Conservation (phyloP, 169 alveolate genomes). For the Prorocentrum cordatum region DNA sequence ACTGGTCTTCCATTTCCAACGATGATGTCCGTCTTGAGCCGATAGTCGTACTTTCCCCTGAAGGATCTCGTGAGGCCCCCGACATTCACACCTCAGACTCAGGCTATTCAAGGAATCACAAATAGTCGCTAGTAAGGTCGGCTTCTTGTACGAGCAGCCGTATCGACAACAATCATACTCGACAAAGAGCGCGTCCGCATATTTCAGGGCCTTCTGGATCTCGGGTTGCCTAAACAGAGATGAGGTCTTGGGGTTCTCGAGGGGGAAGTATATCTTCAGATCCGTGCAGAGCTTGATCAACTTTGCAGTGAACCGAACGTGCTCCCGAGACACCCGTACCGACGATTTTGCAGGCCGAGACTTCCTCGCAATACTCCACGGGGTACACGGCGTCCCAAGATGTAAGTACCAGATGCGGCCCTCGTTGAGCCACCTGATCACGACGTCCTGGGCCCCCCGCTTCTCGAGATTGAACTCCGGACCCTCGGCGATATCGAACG, state of each 20-base stretch:
- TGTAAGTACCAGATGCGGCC: not conserved
- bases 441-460: not conserved
- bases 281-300: not conserved
- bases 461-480: not conserved
- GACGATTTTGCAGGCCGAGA: too few species aligned
- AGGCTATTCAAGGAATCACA: not conserved
- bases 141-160: not conserved
- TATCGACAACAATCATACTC: not conserved
- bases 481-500: not conserved
- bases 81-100: not conserved
- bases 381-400: not conserved
- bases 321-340: not conserved
- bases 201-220: not conserved
- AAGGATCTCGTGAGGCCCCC: not conserved
- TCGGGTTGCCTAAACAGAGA: not conserved
- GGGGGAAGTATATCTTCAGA: not conserved
- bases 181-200: not conserved
- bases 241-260: constrained; percentile 10
- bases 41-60: not conserved
- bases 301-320: not conserved
- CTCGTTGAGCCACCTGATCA: not conserved
- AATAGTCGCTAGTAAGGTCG: not conserved
- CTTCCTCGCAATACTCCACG: not conserved
- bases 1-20: too few species aligned
- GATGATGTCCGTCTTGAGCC: too few species aligned